These are phyloP conservation scores for Westerdykella sp. DNA, from an alignment of 2,329 filamentous ascomycete genomes.

Conservation along the genomic window DNA sequence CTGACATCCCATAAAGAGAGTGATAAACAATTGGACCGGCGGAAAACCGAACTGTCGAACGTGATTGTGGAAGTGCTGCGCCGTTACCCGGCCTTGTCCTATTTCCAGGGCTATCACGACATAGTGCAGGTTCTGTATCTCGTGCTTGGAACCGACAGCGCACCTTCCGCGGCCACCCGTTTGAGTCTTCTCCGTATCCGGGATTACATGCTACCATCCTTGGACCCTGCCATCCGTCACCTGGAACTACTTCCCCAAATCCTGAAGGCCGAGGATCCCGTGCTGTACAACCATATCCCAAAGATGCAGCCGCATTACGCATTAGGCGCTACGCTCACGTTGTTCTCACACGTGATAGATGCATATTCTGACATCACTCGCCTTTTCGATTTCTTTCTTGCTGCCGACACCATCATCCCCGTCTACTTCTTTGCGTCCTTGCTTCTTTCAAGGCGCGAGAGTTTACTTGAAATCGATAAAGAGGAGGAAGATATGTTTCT, in stretches of 20 bases:
- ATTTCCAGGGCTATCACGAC: conserved; percentile 98
- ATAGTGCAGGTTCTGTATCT: conserved; percentile 94
- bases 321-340: conserved; percentile 83
- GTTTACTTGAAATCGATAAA: conserved; percentile 75
- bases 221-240: conserved; percentile 74
- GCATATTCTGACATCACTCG: conserved; percentile 82
- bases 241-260: conserved; percentile 83
- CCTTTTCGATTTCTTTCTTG: conserved; percentile 86
- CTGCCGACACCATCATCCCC: conserved; percentile 77
- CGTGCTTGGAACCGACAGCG: conserved; percentile 61
- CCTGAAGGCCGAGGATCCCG: conserved; percentile 63
- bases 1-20: conserved; percentile 55
- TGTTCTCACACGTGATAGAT: conserved; percentile 95
- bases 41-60: conserved; percentile 70
- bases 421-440: conserved; percentile 80
- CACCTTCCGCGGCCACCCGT: conserved; percentile 62
- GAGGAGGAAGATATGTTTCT: conserved; percentile 79
- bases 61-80: conserved; percentile 79
- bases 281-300: conserved; percentile 68
- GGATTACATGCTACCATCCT: conserved; percentile 92
- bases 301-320: conserved; percentile 84
- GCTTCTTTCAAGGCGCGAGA: conserved; percentile 69
- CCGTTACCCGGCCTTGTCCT: conserved; percentile 74
- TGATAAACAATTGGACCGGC: conserved; percentile 59
- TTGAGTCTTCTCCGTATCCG: conserved; percentile 85